These are phyloP conservation scores for Cryphonectria naterciae DNA, from an alignment of 2,329 filamentous ascomycete species.

Conservation along the genomic window DNA sequence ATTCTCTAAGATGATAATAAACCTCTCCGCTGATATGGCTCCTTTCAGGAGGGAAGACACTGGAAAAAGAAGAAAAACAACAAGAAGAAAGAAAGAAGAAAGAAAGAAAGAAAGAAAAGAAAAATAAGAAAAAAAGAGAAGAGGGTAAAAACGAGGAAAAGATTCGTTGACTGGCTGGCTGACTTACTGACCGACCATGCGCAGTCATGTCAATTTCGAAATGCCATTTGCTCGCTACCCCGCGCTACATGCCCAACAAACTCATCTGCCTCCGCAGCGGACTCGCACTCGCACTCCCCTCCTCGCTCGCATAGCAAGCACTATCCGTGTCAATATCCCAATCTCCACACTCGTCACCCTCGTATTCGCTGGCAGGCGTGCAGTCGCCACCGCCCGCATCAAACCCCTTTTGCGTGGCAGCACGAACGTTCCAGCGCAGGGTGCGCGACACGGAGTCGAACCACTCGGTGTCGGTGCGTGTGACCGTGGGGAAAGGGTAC, in stretches of 20 bases:
- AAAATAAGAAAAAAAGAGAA: neutral
- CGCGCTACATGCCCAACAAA: conserved; percentile 62
- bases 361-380: conserved; percentile 38
- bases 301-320: conserved; percentile 72
- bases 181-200: neutral
- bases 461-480: conserved; percentile 89
- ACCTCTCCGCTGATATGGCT: neutral
- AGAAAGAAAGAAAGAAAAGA: neutral
- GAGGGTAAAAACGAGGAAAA: neutral
- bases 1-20: neutral
- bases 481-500: conserved; percentile 96
- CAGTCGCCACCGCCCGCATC: conserved; percentile 49
- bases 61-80: too few relatives aligned
- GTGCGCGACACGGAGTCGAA: conserved; percentile 94
- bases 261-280: conserved; percentile 76
- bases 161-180: neutral
- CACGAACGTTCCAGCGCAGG: conserved; percentile 91
- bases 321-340: conserved; percentile 97
- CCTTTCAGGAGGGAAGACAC: neutral
- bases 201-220: neutral
- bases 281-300: conserved; percentile 68
- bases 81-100: neutral
- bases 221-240: neutral
- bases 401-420: conserved; percentile 91
- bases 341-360: conserved; percentile 61